phyloP scores from a whole-genome alignment of 2,329 filamentous ascomycete genomes.

The Alternaria hordeiaustralica region DNA sequence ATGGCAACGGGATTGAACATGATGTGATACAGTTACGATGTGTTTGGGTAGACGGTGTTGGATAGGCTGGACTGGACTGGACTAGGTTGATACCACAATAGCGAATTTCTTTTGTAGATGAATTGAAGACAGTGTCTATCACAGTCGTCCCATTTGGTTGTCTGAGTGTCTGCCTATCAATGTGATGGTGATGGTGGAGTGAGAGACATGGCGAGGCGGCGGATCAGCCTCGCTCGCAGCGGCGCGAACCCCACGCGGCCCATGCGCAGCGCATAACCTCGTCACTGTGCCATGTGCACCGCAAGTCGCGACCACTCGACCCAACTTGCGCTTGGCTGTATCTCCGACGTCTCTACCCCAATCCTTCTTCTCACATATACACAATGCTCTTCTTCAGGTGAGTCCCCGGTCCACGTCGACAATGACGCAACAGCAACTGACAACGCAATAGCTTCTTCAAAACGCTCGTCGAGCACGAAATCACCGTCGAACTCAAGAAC shows the following conservation, averaged over 20 bases:
- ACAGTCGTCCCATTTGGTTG: not conserved
- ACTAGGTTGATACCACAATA: conserved; percentile 40
- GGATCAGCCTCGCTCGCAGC: conserved; percentile 19
- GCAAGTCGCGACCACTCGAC: conserved; percentile 7
- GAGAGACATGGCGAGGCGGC: conserved; percentile 23
- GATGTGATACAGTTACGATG: conserved; percentile 8
- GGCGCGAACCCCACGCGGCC: conserved; percentile 28
- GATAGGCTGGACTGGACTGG: conserved; percentile 6
- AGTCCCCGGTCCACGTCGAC: not conserved
- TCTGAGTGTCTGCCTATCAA: not conserved
- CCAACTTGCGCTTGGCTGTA: not conserved
- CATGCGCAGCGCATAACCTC: conserved; percentile 19
- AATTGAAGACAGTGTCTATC: conserved; percentile 19
- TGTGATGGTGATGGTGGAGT: not conserved
- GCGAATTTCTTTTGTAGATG: conserved; percentile 34
- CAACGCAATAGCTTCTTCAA: conserved; percentile 78
- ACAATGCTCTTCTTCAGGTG: conserved; percentile 63
- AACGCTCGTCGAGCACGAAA: conserved; percentile 94
- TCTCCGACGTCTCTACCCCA: not conserved
- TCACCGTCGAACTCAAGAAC: conserved; percentile 99
- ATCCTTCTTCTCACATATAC: too few relatives aligned
- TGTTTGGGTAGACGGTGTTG: not conserved
- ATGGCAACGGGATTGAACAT: conserved; percentile 2
- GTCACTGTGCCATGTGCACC: conserved; percentile 5
- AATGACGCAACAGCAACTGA: not conserved